Conservation (phyloP, 768 basidiomycete species). For the Lactarius psammicola region DNA sequence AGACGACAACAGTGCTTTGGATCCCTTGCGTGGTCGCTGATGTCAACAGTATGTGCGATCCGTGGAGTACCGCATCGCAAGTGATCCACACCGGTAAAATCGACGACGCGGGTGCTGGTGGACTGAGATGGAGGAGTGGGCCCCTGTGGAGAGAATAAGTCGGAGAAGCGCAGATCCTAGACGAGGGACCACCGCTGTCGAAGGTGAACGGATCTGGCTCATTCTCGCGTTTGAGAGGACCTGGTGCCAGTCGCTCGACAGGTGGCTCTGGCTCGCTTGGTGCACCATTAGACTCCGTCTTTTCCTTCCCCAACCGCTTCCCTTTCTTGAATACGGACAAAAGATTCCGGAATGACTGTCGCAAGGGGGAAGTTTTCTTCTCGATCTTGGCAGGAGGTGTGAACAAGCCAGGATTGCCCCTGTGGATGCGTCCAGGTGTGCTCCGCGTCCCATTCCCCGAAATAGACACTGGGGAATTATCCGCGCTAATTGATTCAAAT, state of each 20-base stretch:
- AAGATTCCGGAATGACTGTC: conserved; percentile 62
- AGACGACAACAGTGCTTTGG: conserved; percentile 46
- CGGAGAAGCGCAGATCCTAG: conserved; percentile 29
- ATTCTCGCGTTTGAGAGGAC: conserved; percentile 1
- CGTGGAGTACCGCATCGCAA: conserved; percentile 42
- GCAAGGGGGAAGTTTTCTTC: conserved; percentile 53
- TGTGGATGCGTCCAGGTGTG: conserved; percentile 26
- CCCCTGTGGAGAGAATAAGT: conserved; percentile 35
- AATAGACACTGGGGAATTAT: conserved; percentile 2
- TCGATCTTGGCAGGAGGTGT: conserved; percentile 37
- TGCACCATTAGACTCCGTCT: conserved; percentile 24
- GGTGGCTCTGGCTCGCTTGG: conserved; percentile 17
- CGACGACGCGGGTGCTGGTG: conserved; percentile 29
- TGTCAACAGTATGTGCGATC: conserved; percentile 48
- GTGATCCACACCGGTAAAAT: conserved; percentile 49
- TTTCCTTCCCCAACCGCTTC: conserved; percentile 31
- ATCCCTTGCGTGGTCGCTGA: conserved; percentile 44
- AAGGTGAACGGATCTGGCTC: conserved; percentile 1
- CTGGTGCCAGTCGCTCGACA: background rate
- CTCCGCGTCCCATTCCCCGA: conserved; percentile 10
- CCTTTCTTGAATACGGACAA: conserved; percentile 61
- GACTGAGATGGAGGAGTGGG: conserved; percentile 51
- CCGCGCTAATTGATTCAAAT: conserved; percentile 46
- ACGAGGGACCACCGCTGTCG: conserved; percentile 9
- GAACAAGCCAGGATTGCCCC: conserved; percentile 27